A percentile compares a stretch with the other conserved stretches of the same genome.
These are phyloP conservation scores for Penicillium taxi DNA, from an alignment of 495 filamentous ascomycete species.

Conservation along the genomic window DNA sequence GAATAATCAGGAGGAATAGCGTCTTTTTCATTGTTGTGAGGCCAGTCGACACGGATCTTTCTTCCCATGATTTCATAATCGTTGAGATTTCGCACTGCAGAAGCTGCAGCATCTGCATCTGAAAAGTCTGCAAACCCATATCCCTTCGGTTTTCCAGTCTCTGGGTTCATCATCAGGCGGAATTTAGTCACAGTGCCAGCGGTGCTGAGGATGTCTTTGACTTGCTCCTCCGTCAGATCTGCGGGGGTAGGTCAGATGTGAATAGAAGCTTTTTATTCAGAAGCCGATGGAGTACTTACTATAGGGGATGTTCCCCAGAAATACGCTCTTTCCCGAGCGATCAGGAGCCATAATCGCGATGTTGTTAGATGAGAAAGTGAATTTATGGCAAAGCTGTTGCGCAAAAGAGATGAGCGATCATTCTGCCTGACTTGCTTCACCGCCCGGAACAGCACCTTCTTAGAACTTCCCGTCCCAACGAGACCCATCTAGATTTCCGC, in stretches of 20 bases:
- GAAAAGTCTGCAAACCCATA: slow-evolving; percentile 94
- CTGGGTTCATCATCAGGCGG: slow-evolving; percentile 88
- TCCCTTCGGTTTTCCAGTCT: slow-evolving; percentile 90
- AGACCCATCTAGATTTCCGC: slow-evolving; percentile 10
- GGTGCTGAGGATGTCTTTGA: slow-evolving; percentile 79
- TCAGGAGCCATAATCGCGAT: slow-evolving; percentile 46
- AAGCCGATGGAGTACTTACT: slow-evolving; percentile 19
- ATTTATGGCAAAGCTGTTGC: too few species aligned
- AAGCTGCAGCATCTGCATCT: slow-evolving; percentile 84
- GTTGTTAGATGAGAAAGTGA: slow-evolving; percentile 2
- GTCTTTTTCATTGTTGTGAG: slow-evolving; percentile 77
- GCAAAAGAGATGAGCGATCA: too few species aligned
- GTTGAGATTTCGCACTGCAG: slow-evolving; percentile 91
- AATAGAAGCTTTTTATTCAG: not conserved
- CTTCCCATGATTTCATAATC: slow-evolving; percentile 94
- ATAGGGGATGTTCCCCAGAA: slow-evolving; percentile 80
- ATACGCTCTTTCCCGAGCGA: slow-evolving; percentile 57
- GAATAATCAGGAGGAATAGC: slow-evolving; percentile 51
- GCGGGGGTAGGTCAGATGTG: slow-evolving; percentile 10
- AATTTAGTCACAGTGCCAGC: slow-evolving; percentile 89
- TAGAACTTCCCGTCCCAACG: slow-evolving; percentile 20
- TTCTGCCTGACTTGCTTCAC: slow-evolving; percentile 23
- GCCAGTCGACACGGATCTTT: slow-evolving; percentile 90
- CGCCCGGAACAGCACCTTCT: slow-evolving; percentile 17
- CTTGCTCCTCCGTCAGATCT: slow-evolving; percentile 93